phyloP scores from a whole-genome alignment of 345 rosid genomes.

The Diplotaxis tenuifolia region DNA sequence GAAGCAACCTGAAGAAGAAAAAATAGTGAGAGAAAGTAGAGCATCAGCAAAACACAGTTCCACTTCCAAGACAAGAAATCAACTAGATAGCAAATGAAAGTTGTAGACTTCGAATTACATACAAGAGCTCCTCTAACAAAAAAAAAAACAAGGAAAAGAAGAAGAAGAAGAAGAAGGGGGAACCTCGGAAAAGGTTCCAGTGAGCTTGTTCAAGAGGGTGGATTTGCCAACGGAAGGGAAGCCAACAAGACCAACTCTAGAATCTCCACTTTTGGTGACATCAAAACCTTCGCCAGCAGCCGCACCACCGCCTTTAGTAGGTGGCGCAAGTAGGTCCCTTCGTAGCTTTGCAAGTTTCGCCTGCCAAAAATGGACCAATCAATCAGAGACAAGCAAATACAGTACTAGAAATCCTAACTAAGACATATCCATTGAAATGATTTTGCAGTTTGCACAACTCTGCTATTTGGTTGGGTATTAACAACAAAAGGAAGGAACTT shows the following conservation, averaged over 20 bases:
- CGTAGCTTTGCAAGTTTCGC: constrained; percentile 95
- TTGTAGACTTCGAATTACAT: not conserved
- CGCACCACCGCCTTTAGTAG: constrained; percentile 87
- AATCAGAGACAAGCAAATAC: not conserved
- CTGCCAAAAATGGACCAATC: constrained; percentile 38
- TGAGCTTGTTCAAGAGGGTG: constrained; percentile 89
- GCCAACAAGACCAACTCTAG: constrained; percentile 94
- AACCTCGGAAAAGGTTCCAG: constrained; percentile 97
- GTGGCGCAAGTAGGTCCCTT: constrained; percentile 87
- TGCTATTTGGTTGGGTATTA: not conserved
- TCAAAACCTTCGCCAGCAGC: constrained; percentile 96
- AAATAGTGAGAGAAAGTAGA: constrained; percentile 11
- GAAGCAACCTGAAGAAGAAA: constrained; percentile 77
- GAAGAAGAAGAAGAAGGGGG: not conserved
- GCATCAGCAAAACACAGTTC: not conserved
- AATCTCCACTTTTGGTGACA: constrained; percentile 96
- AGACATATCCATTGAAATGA: too few relatives aligned
- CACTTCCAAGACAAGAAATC: constrained; percentile 1
- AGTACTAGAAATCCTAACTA: too few relatives aligned
- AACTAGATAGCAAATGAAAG: not conserved
- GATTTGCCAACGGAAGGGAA: constrained; percentile 99
- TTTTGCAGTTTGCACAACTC: too few relatives aligned
- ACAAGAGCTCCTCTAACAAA: not conserved
- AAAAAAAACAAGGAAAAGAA: not conserved
- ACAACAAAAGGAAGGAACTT: not conserved